Evolutionary conservation across 192 early-diverging fungal species (phyloP), one percentile per base, ranked within the genome.

Genomic region (Umbelopsis sp.): DNA sequence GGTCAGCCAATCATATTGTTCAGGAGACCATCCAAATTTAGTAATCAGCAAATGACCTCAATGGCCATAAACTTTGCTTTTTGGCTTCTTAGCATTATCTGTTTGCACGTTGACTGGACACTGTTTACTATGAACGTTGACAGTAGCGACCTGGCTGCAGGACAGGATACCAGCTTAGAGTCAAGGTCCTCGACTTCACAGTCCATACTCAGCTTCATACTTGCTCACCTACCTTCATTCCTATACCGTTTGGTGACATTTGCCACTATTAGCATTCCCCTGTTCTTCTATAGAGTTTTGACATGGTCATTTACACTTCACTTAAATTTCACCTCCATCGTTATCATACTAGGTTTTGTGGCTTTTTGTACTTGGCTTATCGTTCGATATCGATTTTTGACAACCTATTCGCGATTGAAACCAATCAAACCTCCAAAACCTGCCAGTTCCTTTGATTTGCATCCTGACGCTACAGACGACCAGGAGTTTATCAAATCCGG

Each of bases 351-450:
- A 0, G 80, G 70, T 3, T 49, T 76, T 18, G 33, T 82, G 2
- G 27, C 49, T 2, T 69, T 68, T 16, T 46, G 76, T 49, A 77
- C 67, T n/a, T 92, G 87, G 71, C 52, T 85, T 11, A 68, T 94
- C n/a, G 66, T 91, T 50, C 86, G 92, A 16, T 92, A 94, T 76
- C 82, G 82, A 13, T 68, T 93, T 48, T 82, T 91, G 55, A 94
- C 88, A 46, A 83, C 72, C 44, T 95, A 94, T 78, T 89, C 90
- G 8, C 82, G 92, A 4, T 76, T 95, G 30, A 76, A 71, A n/a
- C 88, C 89, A 1, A 77, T 81, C 11, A 79, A 83, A 3, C 69
- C 80, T 0, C 78, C 73, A 15, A 80, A 84, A 48, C 76, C 73
- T 23, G 77, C 77, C 7, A 70, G 72, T 22, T 80, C 82, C 0